Conservation (phyloP, 2,329 filamentous ascomycete genomes). For the Microsporum ferrugineum region DNA sequence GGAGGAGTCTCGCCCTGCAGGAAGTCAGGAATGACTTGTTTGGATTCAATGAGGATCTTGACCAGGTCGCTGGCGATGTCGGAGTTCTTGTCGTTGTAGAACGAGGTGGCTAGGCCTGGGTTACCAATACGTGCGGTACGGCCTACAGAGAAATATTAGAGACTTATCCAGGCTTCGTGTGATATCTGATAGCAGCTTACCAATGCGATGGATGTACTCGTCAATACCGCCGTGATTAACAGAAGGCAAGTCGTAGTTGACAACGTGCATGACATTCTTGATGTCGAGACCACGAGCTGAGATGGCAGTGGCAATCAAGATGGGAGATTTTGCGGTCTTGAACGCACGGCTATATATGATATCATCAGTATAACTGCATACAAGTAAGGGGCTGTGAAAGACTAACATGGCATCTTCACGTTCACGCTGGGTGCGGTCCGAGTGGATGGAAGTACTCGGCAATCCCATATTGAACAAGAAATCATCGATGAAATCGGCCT, state of each 20-base stretch:
- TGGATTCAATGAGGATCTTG: slow-evolving; percentile 68
- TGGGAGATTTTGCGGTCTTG: slow-evolving; percentile 59
- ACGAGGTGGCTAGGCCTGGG: slow-evolving; percentile 71
- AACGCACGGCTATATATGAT: slow-evolving; percentile 53
- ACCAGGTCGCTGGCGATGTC: slow-evolving; percentile 60
- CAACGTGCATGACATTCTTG: slow-evolving; percentile 73
- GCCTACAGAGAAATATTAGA: slow-evolving; percentile 38
- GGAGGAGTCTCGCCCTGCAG: slow-evolving; percentile 47
- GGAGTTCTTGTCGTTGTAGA: slow-evolving; percentile 70
- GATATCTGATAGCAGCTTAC: slow-evolving; percentile 35
- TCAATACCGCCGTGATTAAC: slow-evolving; percentile 70
- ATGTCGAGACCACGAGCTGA: slow-evolving; percentile 83
- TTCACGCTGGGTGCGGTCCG: slow-evolving; percentile 76
- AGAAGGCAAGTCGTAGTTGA: slow-evolving; percentile 83
- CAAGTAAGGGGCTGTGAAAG: neutral
- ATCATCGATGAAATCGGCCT: slow-evolving; percentile 77
- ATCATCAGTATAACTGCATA: slow-evolving; percentile 10
- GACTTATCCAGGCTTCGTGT: neutral
- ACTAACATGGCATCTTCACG: slow-evolving; percentile 74
- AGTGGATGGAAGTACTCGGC: slow-evolving; percentile 79
- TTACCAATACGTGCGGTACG: slow-evolving; percentile 92
- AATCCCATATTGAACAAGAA: slow-evolving; percentile 68
- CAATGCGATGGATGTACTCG: slow-evolving; percentile 91
- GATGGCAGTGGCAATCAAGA: slow-evolving; percentile 77
- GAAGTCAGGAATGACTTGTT: slow-evolving; percentile 73